phyloP scores from a whole-genome alignment of 805 yeast species.

The Lipomyces japonicus region DNA sequence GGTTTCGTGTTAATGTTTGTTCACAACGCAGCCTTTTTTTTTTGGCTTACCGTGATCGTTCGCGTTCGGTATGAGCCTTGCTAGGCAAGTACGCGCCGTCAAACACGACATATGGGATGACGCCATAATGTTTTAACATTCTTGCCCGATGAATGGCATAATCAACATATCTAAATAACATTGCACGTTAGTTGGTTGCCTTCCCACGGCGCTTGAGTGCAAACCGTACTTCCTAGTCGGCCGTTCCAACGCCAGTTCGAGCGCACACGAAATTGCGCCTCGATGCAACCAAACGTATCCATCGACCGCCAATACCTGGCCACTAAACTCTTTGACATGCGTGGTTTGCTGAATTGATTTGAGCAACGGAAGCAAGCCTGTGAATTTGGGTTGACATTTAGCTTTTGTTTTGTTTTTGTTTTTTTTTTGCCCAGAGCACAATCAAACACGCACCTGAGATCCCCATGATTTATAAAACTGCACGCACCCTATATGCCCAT shows the following conservation, averaged over 20 bases:
- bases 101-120: constrained; percentile 82
- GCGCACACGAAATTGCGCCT: constrained; percentile 77
- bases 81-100: constrained; percentile 88
- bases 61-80: constrained; percentile 67
- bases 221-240: constrained; percentile 49
- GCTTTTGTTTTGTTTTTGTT: no score
- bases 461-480: no score
- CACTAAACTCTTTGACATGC: constrained; percentile 58
- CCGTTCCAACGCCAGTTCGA: constrained; percentile 65
- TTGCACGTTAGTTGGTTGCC: not conserved
- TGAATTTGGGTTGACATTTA: not conserved
- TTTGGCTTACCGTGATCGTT: constrained; percentile 50
- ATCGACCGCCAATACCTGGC: constrained; percentile 73
- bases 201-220: not conserved
- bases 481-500: no score
- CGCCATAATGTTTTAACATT: constrained; percentile 62
- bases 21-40: no score
- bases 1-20: no score
- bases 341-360: constrained; percentile 66
- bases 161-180: constrained; percentile 46
- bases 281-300: constrained; percentile 96
- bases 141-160: constrained; percentile 64
- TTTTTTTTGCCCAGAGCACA: no score
- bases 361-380: constrained; percentile 71
- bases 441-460: constrained; percentile 13